These are phyloP conservation scores for Pythium sukuiense DNA, from an alignment of 352 stramenopile species.

Conservation along the genomic window DNA sequence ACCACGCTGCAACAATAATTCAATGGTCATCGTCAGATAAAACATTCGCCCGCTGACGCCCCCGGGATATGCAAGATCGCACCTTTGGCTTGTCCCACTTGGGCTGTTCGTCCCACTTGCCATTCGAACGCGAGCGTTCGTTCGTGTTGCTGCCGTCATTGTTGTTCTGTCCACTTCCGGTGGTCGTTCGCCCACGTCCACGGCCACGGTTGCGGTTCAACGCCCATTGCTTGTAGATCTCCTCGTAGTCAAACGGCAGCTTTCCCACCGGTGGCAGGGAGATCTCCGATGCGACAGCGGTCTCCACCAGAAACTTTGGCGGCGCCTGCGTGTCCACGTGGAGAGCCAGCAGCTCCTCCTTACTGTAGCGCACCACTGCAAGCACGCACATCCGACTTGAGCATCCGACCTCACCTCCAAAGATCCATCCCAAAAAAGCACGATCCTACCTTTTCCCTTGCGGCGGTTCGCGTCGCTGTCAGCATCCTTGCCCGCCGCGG, in stretches of 20 bases:
- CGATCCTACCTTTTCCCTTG: constrained; percentile 68
- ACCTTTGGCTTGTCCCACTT: constrained; percentile 53
- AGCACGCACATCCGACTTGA: not conserved
- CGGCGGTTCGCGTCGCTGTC: constrained; percentile 40
- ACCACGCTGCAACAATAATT: constrained; percentile 25
- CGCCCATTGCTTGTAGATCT: constrained; percentile 88
- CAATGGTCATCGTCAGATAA: not conserved
- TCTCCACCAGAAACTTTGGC: constrained; percentile 61
- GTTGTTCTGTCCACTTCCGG: constrained; percentile 23
- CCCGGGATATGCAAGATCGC: not conserved
- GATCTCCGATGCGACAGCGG: constrained; percentile 63
- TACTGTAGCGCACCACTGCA: constrained; percentile 72
- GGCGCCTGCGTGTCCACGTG: constrained; percentile 56
- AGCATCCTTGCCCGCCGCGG: constrained; percentile 27
- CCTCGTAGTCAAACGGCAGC: constrained; percentile 84
- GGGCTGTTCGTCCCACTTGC: constrained; percentile 48
- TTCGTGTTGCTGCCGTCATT: constrained; percentile 30
- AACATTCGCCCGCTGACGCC: not conserved
- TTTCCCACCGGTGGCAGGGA: constrained; percentile 66
- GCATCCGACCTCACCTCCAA: not conserved
- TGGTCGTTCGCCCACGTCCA: constrained; percentile 61
- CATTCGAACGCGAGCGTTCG: constrained; percentile 48
- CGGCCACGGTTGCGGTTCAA: constrained; percentile 79
- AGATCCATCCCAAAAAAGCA: not conserved
- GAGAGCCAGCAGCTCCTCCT: constrained; percentile 77